These are phyloP conservation scores for Geum urbanum DNA, from an alignment of 306 rosid genomes.

Conservation along the genomic window DNA sequence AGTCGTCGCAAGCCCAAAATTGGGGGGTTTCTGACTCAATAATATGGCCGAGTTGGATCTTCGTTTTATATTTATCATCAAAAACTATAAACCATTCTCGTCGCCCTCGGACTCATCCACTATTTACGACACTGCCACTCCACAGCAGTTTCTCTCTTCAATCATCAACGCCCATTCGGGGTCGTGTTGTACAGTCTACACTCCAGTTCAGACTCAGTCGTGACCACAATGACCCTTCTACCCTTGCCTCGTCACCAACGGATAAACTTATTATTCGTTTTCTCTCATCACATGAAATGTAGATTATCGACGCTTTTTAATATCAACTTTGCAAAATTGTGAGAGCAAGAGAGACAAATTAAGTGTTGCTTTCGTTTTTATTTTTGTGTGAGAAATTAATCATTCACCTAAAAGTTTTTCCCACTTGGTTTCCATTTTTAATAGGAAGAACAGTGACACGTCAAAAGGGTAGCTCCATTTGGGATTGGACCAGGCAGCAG, in stretches of 20 bases:
- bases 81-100: background rate
- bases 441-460: background rate
- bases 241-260: constrained; percentile 2
- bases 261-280: no score
- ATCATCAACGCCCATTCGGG: background rate
- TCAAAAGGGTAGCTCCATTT: background rate
- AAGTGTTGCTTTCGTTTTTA: background rate
- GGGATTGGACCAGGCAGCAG: background rate
- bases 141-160: constrained; percentile 18
- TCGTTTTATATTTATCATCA: constrained; percentile 26
- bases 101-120: background rate
- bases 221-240: background rate
- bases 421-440: background rate
- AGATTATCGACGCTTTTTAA: no score
- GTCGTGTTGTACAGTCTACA: constrained; percentile 3
- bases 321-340: background rate
- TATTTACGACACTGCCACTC: constrained; percentile 43
- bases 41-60: constrained; percentile 46
- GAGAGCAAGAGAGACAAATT: background rate
- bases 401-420: background rate
- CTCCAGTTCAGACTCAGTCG: background rate
- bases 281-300: no score
- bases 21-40: constrained; percentile 31
- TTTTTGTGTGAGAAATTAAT: background rate
- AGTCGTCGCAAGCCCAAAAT: constrained; percentile 40